phyloP scores from a whole-genome alignment of 2,329 filamentous ascomycete species.

The Phialophora chinensis region DNA sequence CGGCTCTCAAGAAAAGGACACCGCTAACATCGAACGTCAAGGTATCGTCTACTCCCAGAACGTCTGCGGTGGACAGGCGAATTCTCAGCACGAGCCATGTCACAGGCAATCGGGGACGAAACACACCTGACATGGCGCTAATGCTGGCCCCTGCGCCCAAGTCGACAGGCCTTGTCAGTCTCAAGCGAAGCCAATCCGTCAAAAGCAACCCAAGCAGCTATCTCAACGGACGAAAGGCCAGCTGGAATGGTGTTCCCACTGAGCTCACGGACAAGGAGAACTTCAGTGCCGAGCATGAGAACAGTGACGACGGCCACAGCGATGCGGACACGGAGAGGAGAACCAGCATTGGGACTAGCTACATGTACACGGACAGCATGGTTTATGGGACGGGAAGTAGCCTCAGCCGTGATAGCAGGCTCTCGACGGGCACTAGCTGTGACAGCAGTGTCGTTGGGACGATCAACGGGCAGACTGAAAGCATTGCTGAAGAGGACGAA shows the following conservation, averaged over 20 bases:
- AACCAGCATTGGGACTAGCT: slow-evolving; percentile 47
- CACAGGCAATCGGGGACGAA: slow-evolving; percentile 66
- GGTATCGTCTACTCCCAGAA: slow-evolving; percentile 53
- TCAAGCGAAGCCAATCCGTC: slow-evolving; percentile 80
- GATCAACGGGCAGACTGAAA: slow-evolving; percentile 42
- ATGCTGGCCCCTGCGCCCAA: slow-evolving; percentile 41
- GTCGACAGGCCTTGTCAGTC: slow-evolving; percentile 56
- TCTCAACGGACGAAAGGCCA: slow-evolving; percentile 67
- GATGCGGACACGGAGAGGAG: slow-evolving; percentile 57
- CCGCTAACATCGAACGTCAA: slow-evolving; percentile 48
- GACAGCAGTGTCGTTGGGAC: slow-evolving; percentile 48
- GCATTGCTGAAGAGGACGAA: slow-evolving; percentile 43
- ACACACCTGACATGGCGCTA: slow-evolving; percentile 52
- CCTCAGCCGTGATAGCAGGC: slow-evolving; percentile 45
- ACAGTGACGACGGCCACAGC: slow-evolving; percentile 52
- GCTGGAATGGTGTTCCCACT: slow-evolving; percentile 63
- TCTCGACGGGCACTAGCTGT: slow-evolving; percentile 43
- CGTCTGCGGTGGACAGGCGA: slow-evolving; percentile 66
- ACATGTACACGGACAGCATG: slow-evolving; percentile 50
- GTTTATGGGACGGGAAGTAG: slow-evolving; percentile 49
- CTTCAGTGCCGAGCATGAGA: slow-evolving; percentile 62
- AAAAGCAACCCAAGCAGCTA: slow-evolving; percentile 61
- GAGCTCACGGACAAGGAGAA: slow-evolving; percentile 65
- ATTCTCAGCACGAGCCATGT: slow-evolving; percentile 94
- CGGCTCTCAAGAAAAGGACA: slow-evolving; percentile 59